phyloP scores from a whole-genome alignment of 805 yeast species.

The Schizosaccharomyces cryophilus region DNA sequence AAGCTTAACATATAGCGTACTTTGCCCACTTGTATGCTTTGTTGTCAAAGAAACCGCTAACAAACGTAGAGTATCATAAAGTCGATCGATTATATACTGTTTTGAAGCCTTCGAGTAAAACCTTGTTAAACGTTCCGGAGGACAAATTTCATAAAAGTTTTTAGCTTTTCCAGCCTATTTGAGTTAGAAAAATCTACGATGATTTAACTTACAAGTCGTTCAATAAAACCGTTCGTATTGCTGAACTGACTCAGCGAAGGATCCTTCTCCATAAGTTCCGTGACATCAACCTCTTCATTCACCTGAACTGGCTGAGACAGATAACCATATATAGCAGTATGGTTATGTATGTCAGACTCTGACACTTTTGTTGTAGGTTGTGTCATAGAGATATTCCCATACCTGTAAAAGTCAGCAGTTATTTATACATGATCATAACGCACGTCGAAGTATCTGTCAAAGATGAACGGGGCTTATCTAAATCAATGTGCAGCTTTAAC shows the following conservation, averaged over 20 bases:
- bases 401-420: neutral
- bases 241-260: slow-evolving; percentile 5
- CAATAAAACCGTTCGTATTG: slow-evolving; percentile 8
- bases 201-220: slow-evolving; percentile 3
- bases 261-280: slow-evolving; percentile 3
- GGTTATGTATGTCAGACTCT: neutral
- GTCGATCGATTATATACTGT: slow-evolving; percentile 20
- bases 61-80: slow-evolving; percentile 21
- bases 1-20: slow-evolving; percentile 13
- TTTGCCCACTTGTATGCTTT: slow-evolving; percentile 4
- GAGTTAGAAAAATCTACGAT: neutral
- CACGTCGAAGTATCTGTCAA: neutral
- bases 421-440: neutral
- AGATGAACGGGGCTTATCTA: slow-evolving; percentile 8
- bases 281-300: neutral
- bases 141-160: slow-evolving; percentile 11
- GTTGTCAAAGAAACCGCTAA: slow-evolving; percentile 18
- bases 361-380: neutral
- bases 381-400: slow-evolving; percentile 4
- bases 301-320: neutral
- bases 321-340: neutral
- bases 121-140: slow-evolving; percentile 25
- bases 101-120: slow-evolving; percentile 25
- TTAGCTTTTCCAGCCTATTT: slow-evolving; percentile 8
- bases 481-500: slow-evolving; percentile 25